These are phyloP conservation scores for Aspergillus neoniger DNA, from an alignment of 2,329 filamentous ascomycete species.

Conservation along the genomic window DNA sequence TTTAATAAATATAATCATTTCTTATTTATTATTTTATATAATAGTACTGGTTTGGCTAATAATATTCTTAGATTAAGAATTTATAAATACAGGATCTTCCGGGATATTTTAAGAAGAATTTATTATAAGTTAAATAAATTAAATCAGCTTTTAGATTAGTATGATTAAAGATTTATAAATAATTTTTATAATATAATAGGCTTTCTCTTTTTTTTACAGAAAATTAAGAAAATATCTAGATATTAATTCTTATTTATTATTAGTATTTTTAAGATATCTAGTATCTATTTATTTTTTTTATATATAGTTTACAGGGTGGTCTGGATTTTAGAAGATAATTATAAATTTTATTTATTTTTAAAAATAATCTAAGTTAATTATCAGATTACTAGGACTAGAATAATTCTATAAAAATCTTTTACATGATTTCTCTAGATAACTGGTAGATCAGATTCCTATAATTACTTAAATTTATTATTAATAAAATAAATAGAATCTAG, in stretches of 20 bases:
- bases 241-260: neutral
- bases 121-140: neutral
- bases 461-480: neutral
- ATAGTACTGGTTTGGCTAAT: neutral
- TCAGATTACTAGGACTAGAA: no score
- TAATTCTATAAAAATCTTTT: no score
- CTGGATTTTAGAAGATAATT: no score
- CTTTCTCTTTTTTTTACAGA: neutral
- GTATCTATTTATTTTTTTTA: neutral
- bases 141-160: neutral
- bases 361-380: no score
- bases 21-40: conserved; percentile 1
- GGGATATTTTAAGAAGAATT: neutral
- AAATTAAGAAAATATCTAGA: neutral
- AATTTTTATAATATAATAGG: neutral
- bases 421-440: no score
- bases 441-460: no score
- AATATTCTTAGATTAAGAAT: neutral
- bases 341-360: no score
- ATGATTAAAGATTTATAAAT: neutral
- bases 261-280: neutral
- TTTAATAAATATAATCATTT: neutral
- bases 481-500: neutral
- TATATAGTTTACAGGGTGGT: neutral
- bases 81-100: neutral